phyloP scores from a whole-genome alignment of 352 stramenopile genomes.

The Aphanomyces astaci region DNA sequence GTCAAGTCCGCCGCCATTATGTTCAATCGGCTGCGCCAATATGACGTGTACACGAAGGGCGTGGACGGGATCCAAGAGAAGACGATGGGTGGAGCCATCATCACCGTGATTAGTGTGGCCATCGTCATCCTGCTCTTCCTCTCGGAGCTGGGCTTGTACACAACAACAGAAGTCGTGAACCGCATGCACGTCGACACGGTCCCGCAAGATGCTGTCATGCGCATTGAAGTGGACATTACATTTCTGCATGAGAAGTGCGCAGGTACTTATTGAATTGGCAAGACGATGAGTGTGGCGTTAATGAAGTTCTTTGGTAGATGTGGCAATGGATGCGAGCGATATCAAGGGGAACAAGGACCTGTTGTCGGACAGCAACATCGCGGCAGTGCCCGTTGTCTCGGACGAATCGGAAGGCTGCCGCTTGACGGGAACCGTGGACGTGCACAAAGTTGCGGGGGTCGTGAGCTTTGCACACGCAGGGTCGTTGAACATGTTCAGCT shows the following conservation, averaged over 20 bases:
- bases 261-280: slow-evolving; percentile 28
- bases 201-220: slow-evolving; percentile 72
- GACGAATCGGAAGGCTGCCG: slow-evolving; percentile 53
- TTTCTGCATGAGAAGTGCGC: slow-evolving; percentile 74
- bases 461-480: slow-evolving; percentile 81
- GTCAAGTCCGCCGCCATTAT: not conserved
- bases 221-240: slow-evolving; percentile 68
- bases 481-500: slow-evolving; percentile 80
- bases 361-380: slow-evolving; percentile 54
- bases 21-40: slow-evolving; percentile 66
- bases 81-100: slow-evolving; percentile 70
- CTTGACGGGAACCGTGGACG: slow-evolving; percentile 52
- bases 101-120: slow-evolving; percentile 73
- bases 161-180: slow-evolving; percentile 72
- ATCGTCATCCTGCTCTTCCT: slow-evolving; percentile 66
- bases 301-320: slow-evolving; percentile 34
- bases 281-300: not conserved
- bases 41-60: slow-evolving; percentile 84
- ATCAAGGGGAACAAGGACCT: slow-evolving; percentile 81
- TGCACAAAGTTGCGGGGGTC: slow-evolving; percentile 78
- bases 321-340: slow-evolving; percentile 79
- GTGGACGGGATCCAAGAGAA: slow-evolving; percentile 85
- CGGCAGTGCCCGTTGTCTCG: slow-evolving; percentile 37
- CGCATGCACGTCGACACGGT: slow-evolving; percentile 83
- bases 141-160: slow-evolving; percentile 81